phyloP scores from a whole-genome alignment of 805 yeast species.

The Candida peoriensis region DNA sequence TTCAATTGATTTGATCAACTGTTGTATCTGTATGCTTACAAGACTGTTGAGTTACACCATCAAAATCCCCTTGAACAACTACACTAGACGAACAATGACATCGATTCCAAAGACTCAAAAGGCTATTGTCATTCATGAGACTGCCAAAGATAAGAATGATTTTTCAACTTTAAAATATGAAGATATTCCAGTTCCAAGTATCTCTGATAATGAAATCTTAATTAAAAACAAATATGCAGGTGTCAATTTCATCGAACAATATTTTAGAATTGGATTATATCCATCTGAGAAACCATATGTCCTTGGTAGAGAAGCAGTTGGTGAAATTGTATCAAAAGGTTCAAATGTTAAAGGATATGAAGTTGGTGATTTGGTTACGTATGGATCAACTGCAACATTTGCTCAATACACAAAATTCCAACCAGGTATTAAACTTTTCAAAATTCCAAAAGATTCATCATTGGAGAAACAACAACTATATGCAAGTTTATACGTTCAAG shows the following conservation, averaged over 20 bases:
- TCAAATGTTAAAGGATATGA: slow-evolving; percentile 42
- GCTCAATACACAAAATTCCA: slow-evolving; percentile 64
- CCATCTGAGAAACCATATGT: slow-evolving; percentile 55
- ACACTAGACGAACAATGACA: slow-evolving; percentile 18
- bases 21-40: too few species aligned
- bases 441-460: slow-evolving; percentile 42
- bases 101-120: slow-evolving; percentile 48
- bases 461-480: slow-evolving; percentile 48
- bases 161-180: slow-evolving; percentile 45
- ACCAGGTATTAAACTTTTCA: slow-evolving; percentile 33
- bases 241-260: slow-evolving; percentile 75
- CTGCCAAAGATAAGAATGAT: slow-evolving; percentile 42
- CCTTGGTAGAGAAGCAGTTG: slow-evolving; percentile 73
- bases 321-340: slow-evolving; percentile 65
- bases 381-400: slow-evolving; percentile 48
- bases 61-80: too few species aligned
- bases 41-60: too few species aligned
- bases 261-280: slow-evolving; percentile 77
- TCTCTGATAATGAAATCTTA: slow-evolving; percentile 52
- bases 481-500: slow-evolving; percentile 65
- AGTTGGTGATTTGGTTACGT: slow-evolving; percentile 72
- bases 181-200: slow-evolving; percentile 52
- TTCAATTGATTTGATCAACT: too few species aligned
- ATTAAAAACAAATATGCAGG: slow-evolving; percentile 77
- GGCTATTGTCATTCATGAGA: slow-evolving; percentile 48